Conservation (phyloP, 306 rosid genomes). For the Argentina anserina region DNA sequence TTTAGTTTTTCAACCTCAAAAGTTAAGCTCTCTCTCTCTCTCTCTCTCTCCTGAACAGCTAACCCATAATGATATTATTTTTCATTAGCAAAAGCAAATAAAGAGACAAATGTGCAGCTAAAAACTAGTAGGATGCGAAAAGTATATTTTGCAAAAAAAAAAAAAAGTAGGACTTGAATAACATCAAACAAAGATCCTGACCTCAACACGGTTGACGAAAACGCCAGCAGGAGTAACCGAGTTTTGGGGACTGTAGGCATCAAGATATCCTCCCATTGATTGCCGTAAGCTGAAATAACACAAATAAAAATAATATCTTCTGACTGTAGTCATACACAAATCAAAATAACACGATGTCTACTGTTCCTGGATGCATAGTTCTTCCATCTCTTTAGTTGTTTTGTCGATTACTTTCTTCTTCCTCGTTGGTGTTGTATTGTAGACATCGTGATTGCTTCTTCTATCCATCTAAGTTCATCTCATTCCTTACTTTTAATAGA, state of each 20-base stretch:
- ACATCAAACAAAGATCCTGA: slow-evolving; percentile 32
- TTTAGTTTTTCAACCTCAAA: not conserved
- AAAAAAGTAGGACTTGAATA: slow-evolving; percentile 18
- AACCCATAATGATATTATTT: not conserved
- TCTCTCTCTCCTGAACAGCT: not conserved
- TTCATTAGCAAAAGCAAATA: not conserved
- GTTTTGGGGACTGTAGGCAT: slow-evolving; percentile 69
- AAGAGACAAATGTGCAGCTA: not conserved
- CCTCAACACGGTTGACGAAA: slow-evolving; percentile 88
- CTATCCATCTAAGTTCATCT: no score
- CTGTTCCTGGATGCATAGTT: not conserved
- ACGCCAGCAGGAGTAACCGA: slow-evolving; percentile 86
- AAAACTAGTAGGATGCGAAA: not conserved
- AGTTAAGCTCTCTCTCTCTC: not conserved
- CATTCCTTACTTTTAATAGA: no score
- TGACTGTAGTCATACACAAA: not conserved
- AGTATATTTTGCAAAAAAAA: not conserved
- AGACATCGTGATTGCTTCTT: not conserved
- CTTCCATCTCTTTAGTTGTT: not conserved
- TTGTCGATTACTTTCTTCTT: not conserved
- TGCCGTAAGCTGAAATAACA: slow-evolving; percentile 64
- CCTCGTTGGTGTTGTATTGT: not conserved
- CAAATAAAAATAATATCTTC: not conserved
- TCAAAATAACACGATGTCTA: no score
- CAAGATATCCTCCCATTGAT: slow-evolving; percentile 90